Percentiles rank a stretch among this genome's conserved stretches.
Conservation (phyloP, 257 asterid genomes). For the Fraxinus quadrangulata region DNA sequence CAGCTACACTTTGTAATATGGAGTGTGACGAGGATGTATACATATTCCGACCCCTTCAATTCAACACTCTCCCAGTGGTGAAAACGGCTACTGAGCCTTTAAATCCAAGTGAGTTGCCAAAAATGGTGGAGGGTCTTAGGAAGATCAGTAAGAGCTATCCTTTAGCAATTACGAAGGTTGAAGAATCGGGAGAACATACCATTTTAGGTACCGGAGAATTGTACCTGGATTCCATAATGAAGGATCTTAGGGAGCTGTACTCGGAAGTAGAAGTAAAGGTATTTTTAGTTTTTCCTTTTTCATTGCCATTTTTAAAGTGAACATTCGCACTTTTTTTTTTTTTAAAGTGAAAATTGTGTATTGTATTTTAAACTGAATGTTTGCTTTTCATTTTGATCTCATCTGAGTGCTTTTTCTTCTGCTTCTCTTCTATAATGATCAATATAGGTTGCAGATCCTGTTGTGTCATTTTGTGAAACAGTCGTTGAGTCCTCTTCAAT, state of each 20-base stretch:
- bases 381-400: neutral
- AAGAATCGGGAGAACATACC: constrained; percentile 97
- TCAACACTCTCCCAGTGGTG: constrained; percentile 95
- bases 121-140: constrained; percentile 98
- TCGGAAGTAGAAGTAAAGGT: constrained; percentile 99
- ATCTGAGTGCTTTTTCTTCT: neutral
- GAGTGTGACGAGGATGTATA: constrained; percentile 80
- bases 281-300: constrained; percentile 7
- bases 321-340: neutral
- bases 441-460: constrained; percentile 95
- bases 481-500: constrained; percentile 96
- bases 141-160: constrained; percentile 99
- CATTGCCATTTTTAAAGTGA: no score
- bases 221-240: constrained; percentile 94
- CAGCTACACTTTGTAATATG: constrained; percentile 85
- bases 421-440: constrained; percentile 11
- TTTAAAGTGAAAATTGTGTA: neutral
- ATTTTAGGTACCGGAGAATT: constrained; percentile 94
- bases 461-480: constrained; percentile 95
- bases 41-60: constrained; percentile 91
- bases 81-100: constrained; percentile 99
- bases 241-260: constrained; percentile 96
- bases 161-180: constrained; percentile 93
- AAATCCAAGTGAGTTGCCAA: constrained; percentile 96
- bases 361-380: neutral